Evolutionary conservation across 148 eudicot genomes (phyloP).

Genomic region (Persicaria maculosa): DNA sequence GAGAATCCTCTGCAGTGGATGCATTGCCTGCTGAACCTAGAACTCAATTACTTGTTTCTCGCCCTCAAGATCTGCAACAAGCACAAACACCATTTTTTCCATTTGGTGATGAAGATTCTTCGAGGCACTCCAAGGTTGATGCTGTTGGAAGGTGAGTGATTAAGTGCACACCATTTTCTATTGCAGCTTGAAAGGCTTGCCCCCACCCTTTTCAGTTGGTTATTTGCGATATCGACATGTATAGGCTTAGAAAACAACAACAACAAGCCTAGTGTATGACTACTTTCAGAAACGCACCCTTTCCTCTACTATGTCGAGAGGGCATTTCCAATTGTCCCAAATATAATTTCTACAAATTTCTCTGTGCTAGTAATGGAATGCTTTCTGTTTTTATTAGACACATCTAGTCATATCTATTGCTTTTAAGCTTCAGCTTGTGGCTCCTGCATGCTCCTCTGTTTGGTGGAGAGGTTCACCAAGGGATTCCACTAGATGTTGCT

Average conservation of each 20-base stretch:
- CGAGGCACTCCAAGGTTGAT: not conserved
- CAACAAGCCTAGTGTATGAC: no score
- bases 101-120: not conserved
- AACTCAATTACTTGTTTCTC: constrained; percentile 9
- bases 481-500: not conserved
- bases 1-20: not conserved
- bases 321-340: no score
- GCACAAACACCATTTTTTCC: not conserved
- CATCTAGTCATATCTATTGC: no score
- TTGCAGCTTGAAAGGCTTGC: not conserved
- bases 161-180: not conserved
- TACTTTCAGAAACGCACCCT: no score
- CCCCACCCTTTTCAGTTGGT: not conserved
- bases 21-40: not conserved
- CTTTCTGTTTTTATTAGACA: no score
- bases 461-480: not conserved
- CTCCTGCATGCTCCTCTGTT: not conserved
- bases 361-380: no score
- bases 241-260: not conserved
- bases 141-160: constrained; percentile 8
- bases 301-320: no score
- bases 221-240: not conserved
- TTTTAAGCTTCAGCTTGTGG: not conserved
- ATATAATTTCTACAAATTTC: no score
- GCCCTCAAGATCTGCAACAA: constrained; percentile 9